Base-by-base conservation (phyloP, 345 rosid genomes). In the Orychophragmus violaceus region DNA sequence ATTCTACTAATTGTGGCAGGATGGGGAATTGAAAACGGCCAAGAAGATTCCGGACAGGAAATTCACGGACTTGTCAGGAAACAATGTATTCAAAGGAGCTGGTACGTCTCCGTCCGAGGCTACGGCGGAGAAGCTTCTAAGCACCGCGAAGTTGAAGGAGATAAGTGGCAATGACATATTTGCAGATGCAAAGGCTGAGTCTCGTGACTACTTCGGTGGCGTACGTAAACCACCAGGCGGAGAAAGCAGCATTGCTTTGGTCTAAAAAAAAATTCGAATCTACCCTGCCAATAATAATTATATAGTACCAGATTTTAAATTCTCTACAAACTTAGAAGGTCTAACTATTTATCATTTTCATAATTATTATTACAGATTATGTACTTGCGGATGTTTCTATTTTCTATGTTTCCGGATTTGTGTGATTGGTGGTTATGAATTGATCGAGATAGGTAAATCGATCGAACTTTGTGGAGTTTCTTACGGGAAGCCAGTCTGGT, bases 181-280 rank as follows among this genome's bases (percentile, higher is more conserved):
- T 67, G 86, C 85, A 0, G 98, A 92, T 59, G 98, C 86, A 46
- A 92, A 92, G 79, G 83, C 54, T 7, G 89, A 89, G 77, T 77
- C 88, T 57, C 83, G 97, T 63, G 97, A 92, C 79, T 92, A 83
- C 83, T 73, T 89, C 5, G 98, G 98, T 1, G 98, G 98, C 0
- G 90, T 92, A 13, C 98, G 98, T 70, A 92, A 89, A 79, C 98
- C 98, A 64, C 98, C 98, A 0, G 98, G 98, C 0, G 97, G 98
- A 1, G 95, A 92, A 82, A 92, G 97, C 84, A 92, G 88, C 91
- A 89, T 92, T 74, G 93, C 98, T 22, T 74, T 92, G 88, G 94
- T 92, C 74, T 92, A 80, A 77, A 63, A 2, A 4, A 0, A 3
- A 44, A 17, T 8, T 8, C 13, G 24, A 27, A 41, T 25, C 51